phyloP scores from a whole-genome alignment of 768 basidiomycete species.

The Rhizopogon vesiculosus region DNA sequence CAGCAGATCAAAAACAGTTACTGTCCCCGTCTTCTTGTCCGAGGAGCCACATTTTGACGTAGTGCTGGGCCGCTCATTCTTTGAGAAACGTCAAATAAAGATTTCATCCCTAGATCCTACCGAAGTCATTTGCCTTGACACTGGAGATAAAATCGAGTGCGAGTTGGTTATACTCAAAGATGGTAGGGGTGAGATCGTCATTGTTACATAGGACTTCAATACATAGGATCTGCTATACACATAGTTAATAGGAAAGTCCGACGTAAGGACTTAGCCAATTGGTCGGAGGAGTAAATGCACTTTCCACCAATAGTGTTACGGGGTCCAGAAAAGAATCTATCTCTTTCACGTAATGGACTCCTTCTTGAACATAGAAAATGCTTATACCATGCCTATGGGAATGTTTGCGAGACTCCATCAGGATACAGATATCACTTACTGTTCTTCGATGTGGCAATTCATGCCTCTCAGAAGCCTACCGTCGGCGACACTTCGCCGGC shows the following conservation, averaged over 20 bases:
- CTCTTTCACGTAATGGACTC: conserved; percentile 1
- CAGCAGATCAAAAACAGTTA: conserved; percentile 34
- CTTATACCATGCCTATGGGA: neutral
- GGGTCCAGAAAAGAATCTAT: neutral
- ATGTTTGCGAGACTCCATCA: neutral
- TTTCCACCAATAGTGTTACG: neutral
- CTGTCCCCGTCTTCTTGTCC: conserved; percentile 74
- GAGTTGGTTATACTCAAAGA: conserved; percentile 91
- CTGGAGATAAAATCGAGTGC: conserved; percentile 86
- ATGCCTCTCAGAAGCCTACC: neutral
- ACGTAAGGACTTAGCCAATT: neutral
- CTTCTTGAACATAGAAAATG: neutral
- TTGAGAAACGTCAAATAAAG: conserved; percentile 78
- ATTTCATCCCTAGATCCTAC: conserved; percentile 83
- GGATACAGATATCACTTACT: neutral
- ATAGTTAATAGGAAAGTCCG: neutral
- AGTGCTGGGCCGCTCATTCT: conserved; percentile 84
- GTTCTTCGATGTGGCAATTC: neutral
- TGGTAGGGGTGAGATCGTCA: conserved; percentile 86
- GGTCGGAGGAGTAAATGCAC: neutral
- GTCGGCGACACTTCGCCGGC: neutral
- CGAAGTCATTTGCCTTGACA: conserved; percentile 87
- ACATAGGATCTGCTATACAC: neutral
- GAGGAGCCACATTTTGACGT: conserved; percentile 97
- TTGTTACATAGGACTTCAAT: conserved; percentile 55